phyloP scores from a whole-genome alignment of 2,329 filamentous ascomycete genomes.

The Trichoderma sp. region DNA sequence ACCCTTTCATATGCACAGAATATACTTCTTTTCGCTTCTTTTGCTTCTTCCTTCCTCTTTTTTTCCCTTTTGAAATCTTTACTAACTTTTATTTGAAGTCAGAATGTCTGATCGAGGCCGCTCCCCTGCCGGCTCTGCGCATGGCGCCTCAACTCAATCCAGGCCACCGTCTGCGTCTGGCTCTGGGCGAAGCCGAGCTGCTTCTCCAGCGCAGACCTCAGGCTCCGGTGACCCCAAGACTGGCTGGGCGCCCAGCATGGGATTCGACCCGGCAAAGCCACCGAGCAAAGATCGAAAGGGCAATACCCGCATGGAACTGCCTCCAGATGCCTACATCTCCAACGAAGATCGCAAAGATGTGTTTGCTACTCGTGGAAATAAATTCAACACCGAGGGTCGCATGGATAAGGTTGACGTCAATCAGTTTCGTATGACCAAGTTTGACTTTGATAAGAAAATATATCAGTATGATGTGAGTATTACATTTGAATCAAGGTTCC shows the following conservation, averaged over 20 bases:
- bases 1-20: background rate
- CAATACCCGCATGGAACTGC: conserved; percentile 59
- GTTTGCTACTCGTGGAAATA: conserved; percentile 42
- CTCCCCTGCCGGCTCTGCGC: conserved; percentile 33
- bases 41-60: background rate
- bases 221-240: conserved; percentile 30
- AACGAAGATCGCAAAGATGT: conserved; percentile 41
- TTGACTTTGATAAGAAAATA: conserved; percentile 62
- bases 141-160: conserved; percentile 4
- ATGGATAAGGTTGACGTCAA: conserved; percentile 66
- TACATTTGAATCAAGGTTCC: conserved; percentile 31
- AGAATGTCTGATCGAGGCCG: conserved; percentile 43
- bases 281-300: conserved; percentile 38
- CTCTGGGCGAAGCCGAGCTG: conserved; percentile 26
- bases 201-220: conserved; percentile 32
- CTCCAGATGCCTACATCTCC: conserved; percentile 58
- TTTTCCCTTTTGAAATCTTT: background rate
- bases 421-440: conserved; percentile 68
- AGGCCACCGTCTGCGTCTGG: conserved; percentile 1
- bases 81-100: conserved; percentile 19
- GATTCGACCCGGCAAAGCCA: conserved; percentile 51
- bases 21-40: background rate
- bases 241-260: conserved; percentile 41
- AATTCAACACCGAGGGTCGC: conserved; percentile 62
- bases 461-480: conserved; percentile 86